These are phyloP conservation scores for Suillus fuscotomentosus DNA, from an alignment of 768 basidiomycete genomes.

Conservation along the genomic window DNA sequence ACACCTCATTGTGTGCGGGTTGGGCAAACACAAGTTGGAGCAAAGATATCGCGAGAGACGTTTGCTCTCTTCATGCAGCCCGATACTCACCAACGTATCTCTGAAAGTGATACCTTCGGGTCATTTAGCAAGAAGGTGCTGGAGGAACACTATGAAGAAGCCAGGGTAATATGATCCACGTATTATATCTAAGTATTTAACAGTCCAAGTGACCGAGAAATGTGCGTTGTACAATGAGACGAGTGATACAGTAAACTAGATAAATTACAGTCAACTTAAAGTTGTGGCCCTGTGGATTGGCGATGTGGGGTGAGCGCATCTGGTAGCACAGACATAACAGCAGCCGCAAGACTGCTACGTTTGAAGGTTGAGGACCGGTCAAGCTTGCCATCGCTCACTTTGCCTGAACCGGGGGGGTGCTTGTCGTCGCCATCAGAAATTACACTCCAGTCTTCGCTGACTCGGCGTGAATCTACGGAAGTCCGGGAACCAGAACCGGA, in stretches of 20 bases:
- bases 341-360: constrained; percentile 63
- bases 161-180: constrained; percentile 35
- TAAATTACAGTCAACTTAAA: constrained; percentile 17
- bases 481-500: constrained; percentile 45
- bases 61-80: constrained; percentile 91
- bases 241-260: background rate
- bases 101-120: constrained; percentile 76
- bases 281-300: constrained; percentile 31
- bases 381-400: constrained; percentile 34
- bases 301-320: constrained; percentile 46
- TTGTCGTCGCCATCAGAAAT: constrained; percentile 75
- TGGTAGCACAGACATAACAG: constrained; percentile 61
- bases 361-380: constrained; percentile 41
- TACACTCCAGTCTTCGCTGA: constrained; percentile 87
- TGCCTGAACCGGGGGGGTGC: constrained; percentile 54
- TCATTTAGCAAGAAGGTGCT: constrained; percentile 86
- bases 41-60: constrained; percentile 76
- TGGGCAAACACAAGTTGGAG: constrained; percentile 42
- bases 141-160: constrained; percentile 42
- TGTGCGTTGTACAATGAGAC: constrained; percentile 10
- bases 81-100: constrained; percentile 73
- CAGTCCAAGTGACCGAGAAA: background rate
- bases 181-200: constrained; percentile 19
- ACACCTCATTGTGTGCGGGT: constrained; percentile 95
- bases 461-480: constrained; percentile 53